These are phyloP conservation scores for Aphanomyces stellatus DNA, from an alignment of 352 stramenopile genomes.

Conservation along the genomic window DNA sequence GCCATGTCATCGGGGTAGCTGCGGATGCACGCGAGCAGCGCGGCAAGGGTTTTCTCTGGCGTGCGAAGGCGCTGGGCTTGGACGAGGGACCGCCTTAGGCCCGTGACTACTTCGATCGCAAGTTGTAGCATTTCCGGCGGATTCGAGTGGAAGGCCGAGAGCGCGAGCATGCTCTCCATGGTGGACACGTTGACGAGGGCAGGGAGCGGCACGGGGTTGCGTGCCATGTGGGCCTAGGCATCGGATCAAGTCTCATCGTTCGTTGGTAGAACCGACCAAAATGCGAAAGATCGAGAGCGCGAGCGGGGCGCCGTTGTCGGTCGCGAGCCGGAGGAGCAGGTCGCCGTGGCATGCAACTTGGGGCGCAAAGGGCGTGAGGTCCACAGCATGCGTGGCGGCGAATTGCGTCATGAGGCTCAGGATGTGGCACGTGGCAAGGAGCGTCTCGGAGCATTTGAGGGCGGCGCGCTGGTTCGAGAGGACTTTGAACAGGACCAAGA, in stretches of 20 bases:
- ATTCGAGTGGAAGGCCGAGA: conserved; percentile 40
- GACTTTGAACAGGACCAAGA: conserved; percentile 15
- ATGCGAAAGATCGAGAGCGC: conserved; percentile 41
- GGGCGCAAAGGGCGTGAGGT: conserved; percentile 42
- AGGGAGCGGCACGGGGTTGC: conserved; percentile 41
- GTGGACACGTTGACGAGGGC: conserved; percentile 39
- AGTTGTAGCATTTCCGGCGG: conserved; percentile 29
- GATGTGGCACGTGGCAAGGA: conserved; percentile 41
- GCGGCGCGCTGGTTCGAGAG: conserved; percentile 7
- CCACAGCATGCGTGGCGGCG: conserved; percentile 41
- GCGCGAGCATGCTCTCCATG: conserved; percentile 49
- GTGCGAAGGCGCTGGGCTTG: conserved; percentile 36
- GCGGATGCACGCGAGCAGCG: conserved; percentile 56
- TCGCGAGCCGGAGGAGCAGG: conserved; percentile 35
- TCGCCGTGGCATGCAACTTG: conserved; percentile 27
- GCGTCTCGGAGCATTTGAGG: conserved; percentile 35
- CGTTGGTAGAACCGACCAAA: conserved; percentile 34
- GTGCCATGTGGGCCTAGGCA: conserved; percentile 25
- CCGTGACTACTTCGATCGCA: conserved; percentile 38
- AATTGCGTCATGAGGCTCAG: conserved; percentile 64
- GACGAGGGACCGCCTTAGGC: conserved; percentile 33
- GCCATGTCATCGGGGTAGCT: conserved; percentile 33
- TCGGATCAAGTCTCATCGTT: too few relatives aligned
- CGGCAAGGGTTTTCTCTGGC: conserved; percentile 42
- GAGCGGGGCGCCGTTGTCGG: conserved; percentile 26